Conservation (phyloP, 2,329 filamentous ascomycete genomes). For the Epichloe baconii region DNA sequence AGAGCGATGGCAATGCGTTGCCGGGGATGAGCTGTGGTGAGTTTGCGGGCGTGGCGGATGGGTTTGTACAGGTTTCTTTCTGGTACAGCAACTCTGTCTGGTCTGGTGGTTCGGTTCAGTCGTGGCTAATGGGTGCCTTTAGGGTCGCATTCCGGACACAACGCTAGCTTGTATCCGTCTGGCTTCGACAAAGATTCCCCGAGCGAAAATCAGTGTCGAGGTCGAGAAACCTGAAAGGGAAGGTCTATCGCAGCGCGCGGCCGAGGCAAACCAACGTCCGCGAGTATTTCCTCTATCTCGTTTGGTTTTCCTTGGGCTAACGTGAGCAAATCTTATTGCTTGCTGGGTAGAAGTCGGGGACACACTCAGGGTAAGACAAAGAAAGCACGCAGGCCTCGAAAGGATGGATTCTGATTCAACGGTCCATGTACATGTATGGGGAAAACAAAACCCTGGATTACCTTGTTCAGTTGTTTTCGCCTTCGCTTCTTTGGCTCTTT, state of each 20-base stretch:
- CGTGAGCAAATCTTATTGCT: not conserved
- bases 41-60: constrained; percentile 32
- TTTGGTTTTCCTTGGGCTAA: not conserved
- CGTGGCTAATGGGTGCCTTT: not conserved
- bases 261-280: constrained; percentile 28
- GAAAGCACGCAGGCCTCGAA: constrained; percentile 1
- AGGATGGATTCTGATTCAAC: not conserved
- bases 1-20: constrained; percentile 47
- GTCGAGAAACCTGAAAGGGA: constrained; percentile 53
- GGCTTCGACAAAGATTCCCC: constrained; percentile 33
- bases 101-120: too few relatives aligned
- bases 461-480: not conserved
- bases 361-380: constrained; percentile 31
- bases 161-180: constrained; percentile 45
- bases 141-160: constrained; percentile 53
- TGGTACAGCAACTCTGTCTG: too few relatives aligned
- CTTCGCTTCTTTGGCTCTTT: not conserved
- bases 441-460: not conserved
- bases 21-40: constrained; percentile 28
- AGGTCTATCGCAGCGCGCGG: constrained; percentile 48
- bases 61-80: too few relatives aligned
- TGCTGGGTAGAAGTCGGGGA: constrained; percentile 18
- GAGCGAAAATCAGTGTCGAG: constrained; percentile 51
- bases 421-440: not conserved
- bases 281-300: not conserved